These are phyloP conservation scores for Trametes gibbosa DNA, from an alignment of 768 basidiomycete genomes.

Conservation along the genomic window DNA sequence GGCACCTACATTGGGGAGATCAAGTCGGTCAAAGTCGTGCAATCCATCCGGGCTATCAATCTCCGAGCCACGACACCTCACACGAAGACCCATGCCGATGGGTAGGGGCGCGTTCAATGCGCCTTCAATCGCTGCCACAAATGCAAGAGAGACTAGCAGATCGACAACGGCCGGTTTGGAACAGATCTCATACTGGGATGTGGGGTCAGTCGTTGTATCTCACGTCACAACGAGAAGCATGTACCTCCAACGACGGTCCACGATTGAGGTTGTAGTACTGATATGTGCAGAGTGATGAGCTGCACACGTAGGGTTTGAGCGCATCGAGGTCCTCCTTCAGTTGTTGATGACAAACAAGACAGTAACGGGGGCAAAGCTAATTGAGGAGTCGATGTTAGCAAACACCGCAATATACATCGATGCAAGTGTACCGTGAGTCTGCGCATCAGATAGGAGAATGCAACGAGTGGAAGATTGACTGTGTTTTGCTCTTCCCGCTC, in stretches of 20 bases:
- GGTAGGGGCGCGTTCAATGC: constrained; percentile 58
- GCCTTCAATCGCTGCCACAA: constrained; percentile 51
- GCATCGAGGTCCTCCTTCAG: constrained; percentile 51
- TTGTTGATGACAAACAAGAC: constrained; percentile 71
- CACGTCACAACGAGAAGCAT: constrained; percentile 11
- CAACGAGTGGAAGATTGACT: constrained; percentile 60
- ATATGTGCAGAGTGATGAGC: constrained; percentile 61
- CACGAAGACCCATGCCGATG: constrained; percentile 56
- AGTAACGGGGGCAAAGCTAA: constrained; percentile 66
- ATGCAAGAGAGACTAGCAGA: constrained; percentile 62
- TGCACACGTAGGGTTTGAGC: constrained; percentile 74
- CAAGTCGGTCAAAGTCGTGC: constrained; percentile 50
- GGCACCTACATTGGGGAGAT: constrained; percentile 34
- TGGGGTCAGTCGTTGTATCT: background rate
- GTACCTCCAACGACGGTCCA: constrained; percentile 65
- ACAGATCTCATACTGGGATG: constrained; percentile 61
- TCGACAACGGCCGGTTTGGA: constrained; percentile 65
- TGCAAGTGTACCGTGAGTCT: constrained; percentile 55
- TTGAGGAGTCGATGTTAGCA: background rate
- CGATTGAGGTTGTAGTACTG: constrained; percentile 66
- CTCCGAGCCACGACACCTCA: constrained; percentile 33
- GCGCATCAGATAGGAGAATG: constrained; percentile 64
- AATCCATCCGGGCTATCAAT: background rate
- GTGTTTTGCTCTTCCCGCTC: constrained; percentile 32
- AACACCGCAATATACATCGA: background rate